Evolutionary conservation across 2,329 filamentous ascomycete species (phyloP), one percentile per base, ranked within the genome.

Genomic region (Magnaporthales sp.): DNA sequence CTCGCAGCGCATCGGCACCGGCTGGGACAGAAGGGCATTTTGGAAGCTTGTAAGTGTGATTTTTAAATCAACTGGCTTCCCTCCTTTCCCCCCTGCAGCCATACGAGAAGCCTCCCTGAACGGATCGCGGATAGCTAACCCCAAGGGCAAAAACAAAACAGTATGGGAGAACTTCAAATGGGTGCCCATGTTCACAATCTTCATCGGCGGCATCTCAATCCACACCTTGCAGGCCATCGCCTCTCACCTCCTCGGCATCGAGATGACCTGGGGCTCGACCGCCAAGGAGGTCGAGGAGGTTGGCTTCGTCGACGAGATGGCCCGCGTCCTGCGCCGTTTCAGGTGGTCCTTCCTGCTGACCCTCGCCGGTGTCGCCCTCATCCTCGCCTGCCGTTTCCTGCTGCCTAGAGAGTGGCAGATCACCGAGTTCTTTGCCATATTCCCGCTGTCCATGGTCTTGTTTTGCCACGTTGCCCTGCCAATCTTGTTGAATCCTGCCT

Each of bases 241-340:
- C 62, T 84, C 88, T 4, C 92, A 96, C 80, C 91, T 95, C 86
- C 91, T 95, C 75, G 87, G 91, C 78, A 87, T 94, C 74, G 85
- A 95, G 77, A 94, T 95, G 89, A 86, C 86, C 2, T 95, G 92
- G 92, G 91, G 91, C 64, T 88, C 91, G 1, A 96, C 92, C 0
- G 85, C 88, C 58, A 96, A 96, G 79, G 92, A 96, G 79, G 86
- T 86, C 63, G 89, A 92, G 72, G 88, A 90, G 73, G 89, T 90
- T 30, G 91, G 91, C 76, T 96, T 96, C 78, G 94, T 93, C 78
- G 90, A 91, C 68, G 92, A 95, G 75, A 86, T 93, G 24, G 89
- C 90, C 32, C 90, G 90, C 74, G 90, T 96, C 51, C 75, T 94
- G 72, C 89, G 88, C 58, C 29, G 10, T 24, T 26, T 27, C 26